Evolutionary conservation across 129 eudicot species (phyloP).

Genomic region (Pulicaria dysenterica): DNA sequence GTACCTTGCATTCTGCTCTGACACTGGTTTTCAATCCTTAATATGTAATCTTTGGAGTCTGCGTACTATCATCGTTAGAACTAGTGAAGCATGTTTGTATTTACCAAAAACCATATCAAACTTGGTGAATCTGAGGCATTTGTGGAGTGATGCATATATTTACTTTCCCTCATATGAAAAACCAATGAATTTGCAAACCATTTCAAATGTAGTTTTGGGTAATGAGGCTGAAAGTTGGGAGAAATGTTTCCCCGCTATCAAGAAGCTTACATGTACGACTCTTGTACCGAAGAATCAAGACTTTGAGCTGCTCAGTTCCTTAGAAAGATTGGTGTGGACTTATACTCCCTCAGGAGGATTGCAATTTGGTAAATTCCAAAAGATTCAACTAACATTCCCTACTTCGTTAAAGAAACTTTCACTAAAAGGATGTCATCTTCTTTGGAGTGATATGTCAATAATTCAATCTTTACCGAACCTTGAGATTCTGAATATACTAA

Average conservation of each 20-base stretch:
- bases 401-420: slow-evolving; percentile 33
- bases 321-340: neutral
- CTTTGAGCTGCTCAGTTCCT: neutral
- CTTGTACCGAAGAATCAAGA: neutral
- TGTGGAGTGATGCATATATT: neutral
- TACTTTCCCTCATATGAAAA: neutral
- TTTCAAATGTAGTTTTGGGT: neutral
- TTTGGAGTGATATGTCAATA: slow-evolving; percentile 36
- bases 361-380: neutral
- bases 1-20: neutral
- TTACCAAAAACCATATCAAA: slow-evolving; percentile 18
- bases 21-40: neutral
- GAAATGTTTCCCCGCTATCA: slow-evolving; percentile 15
- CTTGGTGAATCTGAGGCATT: slow-evolving; percentile 16
- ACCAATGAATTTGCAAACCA: slow-evolving; percentile 11
- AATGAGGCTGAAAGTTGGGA: neutral
- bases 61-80: neutral
- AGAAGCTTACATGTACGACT: neutral
- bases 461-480: slow-evolving; percentile 45
- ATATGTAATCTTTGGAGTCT: slow-evolving; percentile 17
- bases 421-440: slow-evolving; percentile 10
- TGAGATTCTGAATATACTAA: slow-evolving; percentile 36
- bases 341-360: neutral
- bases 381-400: slow-evolving; percentile 25
- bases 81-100: fast-evolving